phyloP scores from a whole-genome alignment of 208 protist species.

The Endotrypanum monterogeii region DNA sequence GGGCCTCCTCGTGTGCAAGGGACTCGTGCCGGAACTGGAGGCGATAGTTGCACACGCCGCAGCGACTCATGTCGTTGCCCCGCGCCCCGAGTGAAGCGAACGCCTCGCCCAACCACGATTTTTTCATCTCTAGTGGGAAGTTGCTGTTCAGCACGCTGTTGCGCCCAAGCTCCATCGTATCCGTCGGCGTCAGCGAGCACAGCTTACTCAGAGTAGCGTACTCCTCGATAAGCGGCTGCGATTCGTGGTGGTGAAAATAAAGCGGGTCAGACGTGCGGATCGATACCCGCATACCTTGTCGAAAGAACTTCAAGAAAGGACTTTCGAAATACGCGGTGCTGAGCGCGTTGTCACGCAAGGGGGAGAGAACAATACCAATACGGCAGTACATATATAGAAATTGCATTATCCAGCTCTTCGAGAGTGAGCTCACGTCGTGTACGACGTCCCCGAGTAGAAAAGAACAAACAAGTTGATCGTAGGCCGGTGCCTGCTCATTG shows the following conservation, averaged over 20 bases:
- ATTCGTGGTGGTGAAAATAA: conserved; percentile 87
- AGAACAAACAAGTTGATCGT: conserved; percentile 93
- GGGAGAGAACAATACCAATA: conserved; percentile 97
- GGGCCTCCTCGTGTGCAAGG: conserved; percentile 75
- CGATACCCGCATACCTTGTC: conserved; percentile 95
- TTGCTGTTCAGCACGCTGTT: conserved; percentile 92
- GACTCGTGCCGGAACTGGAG: conserved; percentile 83
- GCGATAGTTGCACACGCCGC: conserved; percentile 78
- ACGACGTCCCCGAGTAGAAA: conserved; percentile 96
- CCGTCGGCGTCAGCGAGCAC: conserved; percentile 70
- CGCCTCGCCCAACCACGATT: conserved; percentile 71
- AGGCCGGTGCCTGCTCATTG: conserved; percentile 78
- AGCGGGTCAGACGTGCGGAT: conserved; percentile 97
- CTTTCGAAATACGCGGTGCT: conserved; percentile 96
- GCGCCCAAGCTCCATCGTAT: conserved; percentile 85
- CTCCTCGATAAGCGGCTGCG: conserved; percentile 85
- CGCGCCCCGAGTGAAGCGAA: conserved; percentile 41
- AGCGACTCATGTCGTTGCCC: conserved; percentile 69
- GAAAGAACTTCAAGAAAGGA: conserved; percentile 95
- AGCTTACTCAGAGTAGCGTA: conserved; percentile 90
- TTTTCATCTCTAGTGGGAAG: conserved; percentile 76
- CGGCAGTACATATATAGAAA: conserved; percentile 98
- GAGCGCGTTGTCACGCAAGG: conserved; percentile 97
- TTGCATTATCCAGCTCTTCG: conserved; percentile 96
- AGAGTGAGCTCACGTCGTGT: conserved; percentile 95